Base-by-base conservation (phyloP, 1,139 yeast genomes). In the Candida tetrigidarum region DNA sequence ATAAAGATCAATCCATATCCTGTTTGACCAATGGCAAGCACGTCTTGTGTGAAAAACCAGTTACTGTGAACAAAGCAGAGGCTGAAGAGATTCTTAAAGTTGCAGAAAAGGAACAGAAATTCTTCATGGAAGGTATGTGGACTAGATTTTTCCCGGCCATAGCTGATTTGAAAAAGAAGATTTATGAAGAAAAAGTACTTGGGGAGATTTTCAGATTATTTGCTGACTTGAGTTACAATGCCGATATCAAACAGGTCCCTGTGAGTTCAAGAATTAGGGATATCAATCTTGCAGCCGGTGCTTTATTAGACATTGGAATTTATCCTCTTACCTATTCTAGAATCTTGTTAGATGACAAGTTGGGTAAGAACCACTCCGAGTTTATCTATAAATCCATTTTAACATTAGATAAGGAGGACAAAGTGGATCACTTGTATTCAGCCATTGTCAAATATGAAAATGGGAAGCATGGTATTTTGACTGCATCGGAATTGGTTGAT, bases 91-190 rank as follows among this genome's bases (percentile, higher is more conserved):
- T 82, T 14, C 62, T 74, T 39, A 67, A 60, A 3, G 66, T 74
- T 41, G 87, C 86, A 10, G 64, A 65, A 50, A 54, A 62, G 41
- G 71, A 76, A 55, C 63, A 67, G 2, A 65, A 74, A 42, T 81
- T 77, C 53, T 64, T 81, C 44, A 78, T 83, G 85, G 88, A 83
- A 57, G 87, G 80, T 2, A 76, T 82, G 44, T 83, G 88, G 88
- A 78, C 86, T 2, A 66, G 86, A 41, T 82, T 78, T 56, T 78
- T 82, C 66, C 87, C 87, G 2, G 55, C 78, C 15, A 66, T 76
- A 30, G 47, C 57, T 20, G 66, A 66, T 23, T 62, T 80, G 44
- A 65, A 71, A 49, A 48, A 67, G 28, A 61, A 68, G 47, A 56
- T 82, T 26, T 76, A 72, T 51, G 67, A 71, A 22, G 74, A 79